Evolutionary conservation across 2,329 filamentous ascomycete species (phyloP).

Genomic region (Xylaria polymorpha): DNA sequence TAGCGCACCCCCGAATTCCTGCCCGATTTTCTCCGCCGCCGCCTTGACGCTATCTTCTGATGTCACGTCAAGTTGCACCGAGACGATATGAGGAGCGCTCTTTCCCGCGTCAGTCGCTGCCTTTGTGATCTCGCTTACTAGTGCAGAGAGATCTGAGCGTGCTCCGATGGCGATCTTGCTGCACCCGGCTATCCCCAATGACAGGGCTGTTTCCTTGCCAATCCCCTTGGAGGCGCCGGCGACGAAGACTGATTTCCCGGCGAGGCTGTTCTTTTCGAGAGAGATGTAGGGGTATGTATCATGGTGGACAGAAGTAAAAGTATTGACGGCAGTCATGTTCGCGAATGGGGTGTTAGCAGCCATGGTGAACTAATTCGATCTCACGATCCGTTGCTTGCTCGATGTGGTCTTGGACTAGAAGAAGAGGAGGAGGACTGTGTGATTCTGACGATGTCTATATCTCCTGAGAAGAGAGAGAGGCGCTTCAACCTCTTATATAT

Average conservation of each 20-base stretch:
- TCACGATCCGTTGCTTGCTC: neutral
- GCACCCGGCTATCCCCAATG: conserved; percentile 62
- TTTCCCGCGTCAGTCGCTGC: conserved; percentile 48
- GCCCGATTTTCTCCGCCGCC: conserved; percentile 47
- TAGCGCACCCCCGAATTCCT: conserved; percentile 46
- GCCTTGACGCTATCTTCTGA: conserved; percentile 51
- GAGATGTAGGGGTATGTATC: conserved; percentile 52
- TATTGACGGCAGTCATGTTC: conserved; percentile 21
- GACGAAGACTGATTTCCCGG: conserved; percentile 56
- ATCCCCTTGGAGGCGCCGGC: conserved; percentile 63
- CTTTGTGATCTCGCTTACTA: conserved; percentile 54
- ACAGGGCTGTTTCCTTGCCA: conserved; percentile 60
- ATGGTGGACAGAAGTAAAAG: conserved; percentile 40
- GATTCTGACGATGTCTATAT: neutral
- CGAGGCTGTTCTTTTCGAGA: conserved; percentile 40
- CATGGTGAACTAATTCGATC: conserved; percentile 27
- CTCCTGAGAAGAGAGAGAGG: neutral
- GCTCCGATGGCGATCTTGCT: conserved; percentile 62
- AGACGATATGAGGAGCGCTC: conserved; percentile 47
- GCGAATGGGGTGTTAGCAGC: conserved; percentile 17
- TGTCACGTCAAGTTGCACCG: conserved; percentile 51
- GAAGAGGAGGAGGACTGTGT: neutral
- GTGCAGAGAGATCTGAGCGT: conserved; percentile 58
- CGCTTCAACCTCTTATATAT: conserved; percentile 3
- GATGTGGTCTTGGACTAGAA: neutral